Base-by-base conservation (phyloP, 1,284 basidiomycete species). In the Ustilago crameri region DNA sequence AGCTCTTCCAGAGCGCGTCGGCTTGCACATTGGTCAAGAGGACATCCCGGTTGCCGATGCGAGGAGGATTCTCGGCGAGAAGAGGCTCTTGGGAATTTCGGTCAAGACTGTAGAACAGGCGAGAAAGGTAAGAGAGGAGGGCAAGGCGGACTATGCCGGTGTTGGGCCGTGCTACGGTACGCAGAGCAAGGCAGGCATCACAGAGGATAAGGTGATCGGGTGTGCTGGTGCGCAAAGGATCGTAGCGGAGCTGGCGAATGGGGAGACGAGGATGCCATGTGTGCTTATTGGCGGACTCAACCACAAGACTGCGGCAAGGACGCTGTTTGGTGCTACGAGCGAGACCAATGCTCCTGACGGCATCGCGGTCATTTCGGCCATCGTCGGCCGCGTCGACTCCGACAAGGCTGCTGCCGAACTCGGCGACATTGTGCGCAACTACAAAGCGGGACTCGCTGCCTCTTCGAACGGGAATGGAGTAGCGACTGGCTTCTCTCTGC, bases 331-430 rank as follows among this genome's bases (percentile, higher is more conserved):
- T 9, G 74, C 70, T 0, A 57, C 74, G n/a, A 58, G 66, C 37
- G 35, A 45, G 22, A 30, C 15, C 2, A 75, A 75, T 32, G 55
- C 48, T 0, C 77, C 81, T 9, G 74, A 80, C 69, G 95, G 95
- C 0, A 87, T 97, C 20, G 95, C 95, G 7, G 89, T 97, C 50
- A 91, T 97, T 51, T 94, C 92, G 17, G 93, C 94, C 27, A 93
- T 98, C 66, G 87, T 93, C 12, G 87, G 88, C 1, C 90, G 91
- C 0, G 46, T 58, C 0, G 85, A 89, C n/a, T 93, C 95, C 0
- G 82, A 84, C 37, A 79, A 83, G 14, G 87, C 90, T 0, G 89
- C 93, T 0, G 32, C 60, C 17, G 76, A 81, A 12, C 80, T 87
- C 15, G 68, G 73, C 38, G 52, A 60, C 0, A 80, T 84, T 23